A percentile compares a stretch with the other conserved stretches of the same genome.
Evolutionary conservation across 768 basidiomycete species (phyloP).

Genomic region (Russula ochroleuca): DNA sequence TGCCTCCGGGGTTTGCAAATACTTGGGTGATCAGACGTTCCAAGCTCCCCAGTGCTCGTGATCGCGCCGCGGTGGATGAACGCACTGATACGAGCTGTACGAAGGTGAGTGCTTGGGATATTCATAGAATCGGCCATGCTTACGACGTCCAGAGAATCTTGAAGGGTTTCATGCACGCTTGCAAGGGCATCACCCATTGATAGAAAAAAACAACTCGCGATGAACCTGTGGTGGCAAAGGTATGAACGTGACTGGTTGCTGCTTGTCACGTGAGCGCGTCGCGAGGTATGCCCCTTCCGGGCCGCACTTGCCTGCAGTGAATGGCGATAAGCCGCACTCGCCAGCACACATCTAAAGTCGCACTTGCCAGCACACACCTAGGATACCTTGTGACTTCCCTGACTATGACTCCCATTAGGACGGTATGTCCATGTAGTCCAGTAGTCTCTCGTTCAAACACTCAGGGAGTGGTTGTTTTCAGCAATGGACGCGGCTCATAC

Average conservation of each 20-base stretch:
- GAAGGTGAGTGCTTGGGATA: background rate
- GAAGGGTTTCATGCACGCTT: slow-evolving; percentile 45
- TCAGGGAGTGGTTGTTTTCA: slow-evolving; percentile 29
- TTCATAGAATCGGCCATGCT: slow-evolving; percentile 28
- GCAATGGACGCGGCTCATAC: slow-evolving; percentile 79
- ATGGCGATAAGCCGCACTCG: background rate
- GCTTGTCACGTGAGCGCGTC: slow-evolving; percentile 23
- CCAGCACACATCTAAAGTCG: background rate
- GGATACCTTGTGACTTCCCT: slow-evolving; percentile 13
- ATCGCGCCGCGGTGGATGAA: slow-evolving; percentile 48
- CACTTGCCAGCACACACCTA: background rate
- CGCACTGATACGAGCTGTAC: slow-evolving; percentile 60
- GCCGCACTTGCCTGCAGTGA: background rate
- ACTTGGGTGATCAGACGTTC: slow-evolving; percentile 40
- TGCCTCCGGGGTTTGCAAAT: slow-evolving; percentile 45
- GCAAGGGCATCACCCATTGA: slow-evolving; percentile 8
- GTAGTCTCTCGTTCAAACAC: background rate
- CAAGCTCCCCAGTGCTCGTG: slow-evolving; percentile 51
- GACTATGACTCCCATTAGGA: slow-evolving; percentile 55
- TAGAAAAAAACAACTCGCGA: background rate
- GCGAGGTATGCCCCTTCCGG: background rate
- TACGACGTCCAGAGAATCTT: slow-evolving; percentile 68
- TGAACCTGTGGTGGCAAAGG: background rate
- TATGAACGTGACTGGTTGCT: background rate
- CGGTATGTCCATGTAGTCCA: slow-evolving; percentile 39